phyloP scores from a whole-genome alignment of 2,329 filamentous ascomycete genomes.

The Nemania serpens region DNA sequence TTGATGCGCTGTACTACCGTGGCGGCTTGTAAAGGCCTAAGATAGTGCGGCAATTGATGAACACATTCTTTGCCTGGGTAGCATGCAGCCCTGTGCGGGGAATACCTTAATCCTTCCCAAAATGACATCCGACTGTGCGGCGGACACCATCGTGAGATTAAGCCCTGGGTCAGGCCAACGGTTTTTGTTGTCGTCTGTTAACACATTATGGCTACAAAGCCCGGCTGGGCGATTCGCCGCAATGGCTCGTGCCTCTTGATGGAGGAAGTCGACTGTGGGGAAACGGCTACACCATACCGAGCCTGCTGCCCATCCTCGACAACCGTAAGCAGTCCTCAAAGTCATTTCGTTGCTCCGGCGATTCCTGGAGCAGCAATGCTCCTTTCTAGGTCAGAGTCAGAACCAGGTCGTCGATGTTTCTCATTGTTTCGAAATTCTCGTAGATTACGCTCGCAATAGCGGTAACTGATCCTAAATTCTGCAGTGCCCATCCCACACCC shows the following conservation, averaged over 20 bases:
- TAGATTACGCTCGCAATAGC: constrained; percentile 2
- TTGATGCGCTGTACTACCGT: too few species aligned
- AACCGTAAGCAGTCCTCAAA: constrained; percentile 16
- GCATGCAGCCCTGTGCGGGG: too few species aligned
- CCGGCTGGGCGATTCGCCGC: constrained; percentile 32
- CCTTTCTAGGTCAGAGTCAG: too few species aligned
- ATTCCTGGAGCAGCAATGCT: background rate
- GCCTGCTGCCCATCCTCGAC: constrained; percentile 32
- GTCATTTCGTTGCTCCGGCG: background rate
- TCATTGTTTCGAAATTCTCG: too few species aligned
- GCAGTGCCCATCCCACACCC: constrained; percentile 9
- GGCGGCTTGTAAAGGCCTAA: too few species aligned
- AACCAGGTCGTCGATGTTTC: background rate
- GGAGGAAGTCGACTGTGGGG: constrained; percentile 27
- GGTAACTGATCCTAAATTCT: background rate
- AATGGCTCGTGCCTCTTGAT: constrained; percentile 23
- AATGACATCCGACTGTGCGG: too few species aligned
- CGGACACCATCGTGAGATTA: too few species aligned
- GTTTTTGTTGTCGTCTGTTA: background rate
- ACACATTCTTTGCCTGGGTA: background rate
- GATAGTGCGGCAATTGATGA: too few species aligned
- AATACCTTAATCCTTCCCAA: too few species aligned
- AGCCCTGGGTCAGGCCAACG: background rate
- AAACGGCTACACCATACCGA: constrained; percentile 22
- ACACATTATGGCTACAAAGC: constrained; percentile 1